phyloP scores from a whole-genome alignment of 2,329 filamentous ascomycete genomes.

The Fusarium avenaceum region DNA sequence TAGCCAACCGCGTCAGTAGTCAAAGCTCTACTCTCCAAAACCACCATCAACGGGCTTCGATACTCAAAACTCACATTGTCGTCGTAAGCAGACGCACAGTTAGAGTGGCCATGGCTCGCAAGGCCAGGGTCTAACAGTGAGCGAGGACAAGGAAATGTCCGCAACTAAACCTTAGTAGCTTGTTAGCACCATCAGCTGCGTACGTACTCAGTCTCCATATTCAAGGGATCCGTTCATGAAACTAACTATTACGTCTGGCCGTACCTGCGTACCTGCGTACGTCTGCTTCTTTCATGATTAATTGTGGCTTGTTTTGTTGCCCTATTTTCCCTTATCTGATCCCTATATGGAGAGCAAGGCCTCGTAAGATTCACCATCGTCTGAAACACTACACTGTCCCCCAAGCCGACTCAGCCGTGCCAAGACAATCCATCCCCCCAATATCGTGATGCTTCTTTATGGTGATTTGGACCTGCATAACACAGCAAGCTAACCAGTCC shows the following conservation, averaged over 20 bases:
- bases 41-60: slow-evolving; percentile 17
- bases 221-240: slow-evolving; percentile 21
- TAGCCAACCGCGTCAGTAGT: slow-evolving; percentile 9
- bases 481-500: background rate
- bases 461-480: slow-evolving; percentile 11
- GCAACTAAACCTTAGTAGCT: background rate
- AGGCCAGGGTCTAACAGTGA: slow-evolving; percentile 12
- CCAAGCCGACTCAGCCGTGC: slow-evolving; percentile 33
- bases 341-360: background rate
- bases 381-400: slow-evolving; percentile 17
- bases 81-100: slow-evolving; percentile 25
- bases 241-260: slow-evolving; percentile 38
- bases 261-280: slow-evolving; percentile 25
- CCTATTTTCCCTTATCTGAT: slow-evolving; percentile 18
- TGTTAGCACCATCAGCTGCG: slow-evolving; percentile 5
- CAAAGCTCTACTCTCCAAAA: slow-evolving; percentile 24
- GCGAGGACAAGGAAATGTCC: slow-evolving; percentile 12
- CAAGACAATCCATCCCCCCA: slow-evolving; percentile 19
- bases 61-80: slow-evolving; percentile 18
- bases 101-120: slow-evolving; percentile 16
- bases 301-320: background rate
- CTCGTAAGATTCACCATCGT: slow-evolving; percentile 20
- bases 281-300: slow-evolving; percentile 7
- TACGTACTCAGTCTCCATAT: slow-evolving; percentile 33
- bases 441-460: slow-evolving; percentile 3